Base-by-base conservation (phyloP, 768 basidiomycete genomes). In the Boletus bicolor region DNA sequence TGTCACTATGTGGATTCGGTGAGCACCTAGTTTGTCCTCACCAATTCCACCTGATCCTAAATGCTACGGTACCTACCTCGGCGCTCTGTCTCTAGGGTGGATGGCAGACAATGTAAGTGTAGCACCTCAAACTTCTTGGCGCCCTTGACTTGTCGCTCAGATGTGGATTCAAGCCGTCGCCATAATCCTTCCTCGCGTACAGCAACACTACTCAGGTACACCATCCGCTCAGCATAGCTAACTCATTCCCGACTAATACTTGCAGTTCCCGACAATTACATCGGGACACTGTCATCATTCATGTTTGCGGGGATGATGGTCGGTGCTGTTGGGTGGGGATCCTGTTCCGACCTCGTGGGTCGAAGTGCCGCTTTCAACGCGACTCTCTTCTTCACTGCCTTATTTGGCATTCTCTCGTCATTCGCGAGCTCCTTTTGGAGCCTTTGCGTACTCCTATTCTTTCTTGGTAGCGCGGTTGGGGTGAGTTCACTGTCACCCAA, bases 251-350 rank as follows among this genome's bases (percentile, higher is more conserved):
- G 52, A 62, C 63, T 62, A 42, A 57, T 49, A 49, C 44, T 53
- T 62, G 46, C 67, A 87, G 89, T 91, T 7, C 81, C 84, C 32
- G 87, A 93, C 68, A 79, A 77, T 45, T 83, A 83, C 60, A 90
- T 95, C 47, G 96, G 94, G 24, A 69, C 80, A 1, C 73, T 98
- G 14, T 95, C 93, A 0, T 91, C 93, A 4, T 85, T 89, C 4
- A 93, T 92, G 82, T 94, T 94, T 66, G 85, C 81, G 11, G 92
- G 96, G n/a, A 98, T 98, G 96, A 97, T 98, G 93, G 68, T 97
- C 49, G 92, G 95, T 2, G 89, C 91, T 1, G 73, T 94, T 9
- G 90, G 88, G 5, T 94, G 95, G 94, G 95, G 95, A 54, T 86
- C 90, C 24, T 93, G 91, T 59, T 95, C 94, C 10, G 96, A 98